Conservation (phyloP, 2,329 filamentous ascomycete species). For the Colletotrichum abscissum region DNA sequence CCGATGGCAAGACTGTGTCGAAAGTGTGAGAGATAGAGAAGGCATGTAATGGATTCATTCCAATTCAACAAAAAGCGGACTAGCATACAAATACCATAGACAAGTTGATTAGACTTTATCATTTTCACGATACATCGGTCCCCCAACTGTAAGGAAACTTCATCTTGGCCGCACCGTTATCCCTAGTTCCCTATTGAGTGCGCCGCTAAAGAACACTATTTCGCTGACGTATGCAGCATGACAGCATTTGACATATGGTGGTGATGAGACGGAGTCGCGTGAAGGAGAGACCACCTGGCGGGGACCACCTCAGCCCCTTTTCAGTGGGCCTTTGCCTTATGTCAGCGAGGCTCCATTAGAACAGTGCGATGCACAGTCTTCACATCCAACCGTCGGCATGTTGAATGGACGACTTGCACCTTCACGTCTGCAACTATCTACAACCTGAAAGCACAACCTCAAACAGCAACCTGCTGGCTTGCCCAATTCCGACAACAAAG, state of each 20-base stretch:
- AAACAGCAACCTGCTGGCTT: neutral
- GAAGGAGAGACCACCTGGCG: neutral
- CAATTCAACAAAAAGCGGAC: neutral
- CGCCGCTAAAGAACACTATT: neutral
- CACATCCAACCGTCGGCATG: neutral
- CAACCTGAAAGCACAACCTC: neutral
- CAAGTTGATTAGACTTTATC: neutral
- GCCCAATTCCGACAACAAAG: neutral
- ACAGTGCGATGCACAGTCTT: neutral
- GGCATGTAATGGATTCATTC: conserved; percentile 20
- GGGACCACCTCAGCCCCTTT: neutral
- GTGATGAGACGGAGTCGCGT: neutral
- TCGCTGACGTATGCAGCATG: neutral
- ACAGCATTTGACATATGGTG: neutral
- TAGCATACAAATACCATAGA: conserved; percentile 7
- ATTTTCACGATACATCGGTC: neutral
- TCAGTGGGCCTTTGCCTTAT: neutral
- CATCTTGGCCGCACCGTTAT: neutral
- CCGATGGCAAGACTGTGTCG: conserved; percentile 45
- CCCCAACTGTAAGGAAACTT: neutral
- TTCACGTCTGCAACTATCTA: neutral
- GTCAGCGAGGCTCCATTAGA: neutral
- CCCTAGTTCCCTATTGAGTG: neutral
- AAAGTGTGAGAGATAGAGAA: conserved; percentile 43
- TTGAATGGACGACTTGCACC: neutral